phyloP scores from a whole-genome alignment of 306 rosid species.

The Pachyrhizus erosus region DNA sequence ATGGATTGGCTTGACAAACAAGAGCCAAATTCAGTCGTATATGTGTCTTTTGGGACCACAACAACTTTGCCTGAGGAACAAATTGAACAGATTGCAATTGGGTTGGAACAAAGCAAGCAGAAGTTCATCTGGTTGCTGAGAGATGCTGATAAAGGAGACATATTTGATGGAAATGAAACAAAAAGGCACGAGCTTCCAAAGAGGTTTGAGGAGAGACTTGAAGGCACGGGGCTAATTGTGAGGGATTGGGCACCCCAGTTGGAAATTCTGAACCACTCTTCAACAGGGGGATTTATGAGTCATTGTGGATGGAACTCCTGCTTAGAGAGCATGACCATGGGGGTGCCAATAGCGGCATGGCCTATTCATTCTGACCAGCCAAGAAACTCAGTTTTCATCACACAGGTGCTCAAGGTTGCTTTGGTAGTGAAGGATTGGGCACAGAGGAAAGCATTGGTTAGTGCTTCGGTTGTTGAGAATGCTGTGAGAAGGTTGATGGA shows the following conservation, averaged over 20 bases:
- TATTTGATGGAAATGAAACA: not conserved
- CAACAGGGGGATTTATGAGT: not conserved
- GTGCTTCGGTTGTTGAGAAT: not conserved
- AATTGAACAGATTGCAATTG: not conserved
- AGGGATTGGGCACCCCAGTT: not conserved
- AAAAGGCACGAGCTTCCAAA: not conserved
- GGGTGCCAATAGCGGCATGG: not conserved
- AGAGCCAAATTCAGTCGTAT: not conserved
- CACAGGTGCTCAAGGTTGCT: not conserved
- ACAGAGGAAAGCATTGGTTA: not conserved
- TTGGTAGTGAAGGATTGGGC: slow-evolving; percentile 9
- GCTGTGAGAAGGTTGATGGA: not conserved
- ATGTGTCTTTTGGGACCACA: not conserved
- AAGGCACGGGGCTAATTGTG: not conserved
- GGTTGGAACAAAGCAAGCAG: not conserved
- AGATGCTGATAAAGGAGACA: not conserved
- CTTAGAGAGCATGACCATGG: not conserved
- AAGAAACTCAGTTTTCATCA: not conserved
- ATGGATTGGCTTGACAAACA: not conserved
- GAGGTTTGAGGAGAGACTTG: not conserved
- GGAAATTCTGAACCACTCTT: not conserved
- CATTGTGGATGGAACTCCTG: not conserved
- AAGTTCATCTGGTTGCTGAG: slow-evolving; percentile 3
- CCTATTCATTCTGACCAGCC: not conserved
- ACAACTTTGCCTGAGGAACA: not conserved